Conservation (phyloP, 1,284 basidiomycete species). For the Porodaedalea pini region DNA sequence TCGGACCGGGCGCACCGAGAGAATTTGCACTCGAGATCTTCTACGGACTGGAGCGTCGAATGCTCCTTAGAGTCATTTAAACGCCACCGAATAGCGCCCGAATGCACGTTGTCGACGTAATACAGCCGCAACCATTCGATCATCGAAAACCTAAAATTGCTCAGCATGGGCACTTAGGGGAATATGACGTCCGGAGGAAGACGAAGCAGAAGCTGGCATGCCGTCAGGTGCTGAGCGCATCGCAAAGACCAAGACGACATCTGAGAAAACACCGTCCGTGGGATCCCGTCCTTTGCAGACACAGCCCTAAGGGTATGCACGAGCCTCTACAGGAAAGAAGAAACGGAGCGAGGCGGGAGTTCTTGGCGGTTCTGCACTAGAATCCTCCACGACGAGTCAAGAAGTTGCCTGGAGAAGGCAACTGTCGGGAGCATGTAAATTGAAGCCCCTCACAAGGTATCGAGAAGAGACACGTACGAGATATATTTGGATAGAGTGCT, state of each 20-base stretch:
- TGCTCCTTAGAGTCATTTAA: not conserved
- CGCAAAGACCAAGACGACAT: not conserved
- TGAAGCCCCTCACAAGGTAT: not conserved
- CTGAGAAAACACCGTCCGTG: not conserved
- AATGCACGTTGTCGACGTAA: not conserved
- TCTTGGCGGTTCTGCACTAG: not conserved
- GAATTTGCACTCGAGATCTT: not conserved
- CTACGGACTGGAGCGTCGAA: not conserved
- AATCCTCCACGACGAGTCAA: not conserved
- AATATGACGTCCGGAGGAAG: constrained; percentile 3
- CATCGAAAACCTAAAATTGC: not conserved
- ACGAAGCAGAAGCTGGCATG: not conserved
- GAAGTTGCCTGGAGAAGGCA: not conserved
- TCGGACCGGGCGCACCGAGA: constrained; percentile 3
- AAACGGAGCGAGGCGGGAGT: no score
- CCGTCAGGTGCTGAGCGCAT: constrained; percentile 1
- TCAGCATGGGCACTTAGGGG: not conserved
- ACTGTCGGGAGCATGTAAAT: not conserved
- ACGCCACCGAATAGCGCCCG: not conserved
- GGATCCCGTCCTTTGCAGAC: not conserved
- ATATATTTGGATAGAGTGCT: not conserved
- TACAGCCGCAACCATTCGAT: not conserved
- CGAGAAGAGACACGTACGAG: not conserved
- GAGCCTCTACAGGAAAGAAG: not conserved
- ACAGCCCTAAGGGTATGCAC: not conserved